Conservation (phyloP, 176 grass and related monocot species). For the barley (Hordeum vulgare) region MorexV3_pseudomolecules_assembly NC_058521.1:538092624-538093123, state of each 20-base stretch:
- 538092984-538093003: neutral
- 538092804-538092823: slow-evolving; percentile 56
- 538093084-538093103: neutral
- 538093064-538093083: neutral
- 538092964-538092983: neutral
- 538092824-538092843: slow-evolving; percentile 45
- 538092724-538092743: slow-evolving; percentile 58
- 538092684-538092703: slow-evolving; percentile 57
- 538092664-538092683: neutral
- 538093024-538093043: neutral
- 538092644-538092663: neutral
- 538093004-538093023: neutral
- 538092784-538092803: slow-evolving; percentile 66
- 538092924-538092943: neutral
- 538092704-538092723: slow-evolving; percentile 71
- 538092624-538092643: neutral
- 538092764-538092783: slow-evolving; percentile 64
- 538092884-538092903: neutral
- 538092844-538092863: slow-evolving; percentile 59
- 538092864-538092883: slow-evolving; percentile 55
- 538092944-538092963: neutral
- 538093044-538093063: neutral
- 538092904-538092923: neutral
- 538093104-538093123: neutral
- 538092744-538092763: slow-evolving; percentile 75